Evolutionary conservation across 23 red algal species (phyloP).

Genomic region (Cyanidiococcus yangmingshanensis): DNA sequence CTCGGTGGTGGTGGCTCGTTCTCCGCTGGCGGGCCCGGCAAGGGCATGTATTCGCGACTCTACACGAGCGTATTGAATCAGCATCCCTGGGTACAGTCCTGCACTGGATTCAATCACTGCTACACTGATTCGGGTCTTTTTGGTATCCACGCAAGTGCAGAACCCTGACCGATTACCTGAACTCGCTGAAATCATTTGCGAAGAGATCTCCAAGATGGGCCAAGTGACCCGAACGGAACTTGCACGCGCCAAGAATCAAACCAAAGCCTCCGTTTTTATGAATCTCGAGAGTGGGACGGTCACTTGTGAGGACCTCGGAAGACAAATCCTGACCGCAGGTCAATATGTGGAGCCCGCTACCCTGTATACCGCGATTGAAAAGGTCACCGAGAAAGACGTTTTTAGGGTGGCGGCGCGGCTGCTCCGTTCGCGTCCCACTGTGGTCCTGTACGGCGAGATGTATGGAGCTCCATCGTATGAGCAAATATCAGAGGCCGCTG

Average conservation of each 20-base stretch:
- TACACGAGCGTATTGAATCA: conserved; percentile 78
- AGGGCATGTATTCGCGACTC: conserved; percentile 93
- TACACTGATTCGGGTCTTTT: conserved; percentile 86
- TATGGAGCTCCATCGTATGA: conserved; percentile 57
- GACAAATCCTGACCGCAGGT: conserved; percentile 68
- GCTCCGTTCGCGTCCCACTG: conserved; percentile 41
- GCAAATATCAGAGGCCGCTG: conserved; percentile 29
- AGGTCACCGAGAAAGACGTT: conserved; percentile 62
- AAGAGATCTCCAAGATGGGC: conserved; percentile 50
- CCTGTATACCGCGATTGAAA: conserved; percentile 48
- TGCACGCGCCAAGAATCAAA: conserved; percentile 76
- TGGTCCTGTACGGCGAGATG: conserved; percentile 68
- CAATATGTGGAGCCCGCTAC: conserved; percentile 51
- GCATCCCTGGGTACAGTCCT: conserved; percentile 70
- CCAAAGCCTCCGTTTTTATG: conserved; percentile 71
- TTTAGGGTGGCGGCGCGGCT: conserved; percentile 41
- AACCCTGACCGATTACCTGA: conserved; percentile 43
- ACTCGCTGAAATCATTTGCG: conserved; percentile 48
- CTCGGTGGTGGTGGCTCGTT: conserved; percentile 89
- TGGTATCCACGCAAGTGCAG: conserved; percentile 67
- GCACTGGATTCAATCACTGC: conserved; percentile 70
- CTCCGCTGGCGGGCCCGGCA: conserved; percentile 89
- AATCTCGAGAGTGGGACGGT: conserved; percentile 84
- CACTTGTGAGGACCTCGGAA: conserved; percentile 78
- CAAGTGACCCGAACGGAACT: conserved; percentile 41